Evolutionary conservation across 352 stramenopile genomes (phyloP).

Genomic region (Globisporangium megalacanthum): DNA sequence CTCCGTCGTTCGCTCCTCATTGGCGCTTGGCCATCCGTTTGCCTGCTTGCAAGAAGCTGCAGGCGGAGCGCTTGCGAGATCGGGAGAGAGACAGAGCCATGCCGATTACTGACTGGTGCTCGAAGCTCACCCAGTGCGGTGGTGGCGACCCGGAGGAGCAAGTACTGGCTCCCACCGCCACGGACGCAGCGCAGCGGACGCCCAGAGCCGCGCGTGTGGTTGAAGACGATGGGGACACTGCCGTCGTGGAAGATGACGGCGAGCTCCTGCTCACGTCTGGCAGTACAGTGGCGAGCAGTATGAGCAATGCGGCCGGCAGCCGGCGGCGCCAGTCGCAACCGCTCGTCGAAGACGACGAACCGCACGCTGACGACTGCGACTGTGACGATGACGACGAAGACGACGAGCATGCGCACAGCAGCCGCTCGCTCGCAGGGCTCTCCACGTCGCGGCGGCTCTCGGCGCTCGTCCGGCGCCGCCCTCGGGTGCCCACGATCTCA

Average conservation of each 20-base stretch:
- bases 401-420: constrained; percentile 5
- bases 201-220: not conserved
- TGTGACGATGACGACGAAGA: constrained; percentile 3
- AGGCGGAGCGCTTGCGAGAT: too few species aligned
- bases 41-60: too few species aligned
- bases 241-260: not conserved
- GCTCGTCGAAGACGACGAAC: not conserved
- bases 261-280: constrained; percentile 8
- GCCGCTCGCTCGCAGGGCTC: constrained; percentile 15
- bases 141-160: constrained; percentile 5
- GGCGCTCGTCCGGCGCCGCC: constrained; percentile 16
- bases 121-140: constrained; percentile 12
- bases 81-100: not conserved
- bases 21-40: too few species aligned
- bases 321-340: not conserved
- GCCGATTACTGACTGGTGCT: constrained; percentile 14
- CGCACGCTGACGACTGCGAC: not conserved
- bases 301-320: not conserved
- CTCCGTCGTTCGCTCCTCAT: too few species aligned
- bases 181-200: not conserved
- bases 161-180: not conserved
- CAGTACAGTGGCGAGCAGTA: constrained; percentile 5
- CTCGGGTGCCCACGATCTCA: constrained; percentile 55
- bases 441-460: constrained; percentile 22
- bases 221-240: not conserved